These are phyloP conservation scores for Stephania cephalantha DNA, from an alignment of 164 flowering plant genomes.

Conservation along the genomic window DNA sequence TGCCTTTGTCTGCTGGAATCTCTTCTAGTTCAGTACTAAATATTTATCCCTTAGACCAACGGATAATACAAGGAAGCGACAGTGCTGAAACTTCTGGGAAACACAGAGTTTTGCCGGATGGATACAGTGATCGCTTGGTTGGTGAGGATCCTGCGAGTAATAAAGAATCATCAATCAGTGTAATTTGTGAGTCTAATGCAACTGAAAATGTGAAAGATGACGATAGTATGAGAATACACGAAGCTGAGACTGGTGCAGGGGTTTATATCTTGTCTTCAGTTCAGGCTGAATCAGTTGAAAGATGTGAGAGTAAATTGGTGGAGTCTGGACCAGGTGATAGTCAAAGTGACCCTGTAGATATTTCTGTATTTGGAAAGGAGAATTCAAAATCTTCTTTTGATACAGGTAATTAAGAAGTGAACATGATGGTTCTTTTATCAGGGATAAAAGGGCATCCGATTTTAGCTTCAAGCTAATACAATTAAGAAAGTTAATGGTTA, in stretches of 20 bases:
- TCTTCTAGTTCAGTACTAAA: slow-evolving; percentile 9
- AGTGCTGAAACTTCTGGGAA: slow-evolving; percentile 5
- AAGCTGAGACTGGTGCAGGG: slow-evolving; percentile 10
- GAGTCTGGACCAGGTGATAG: slow-evolving; percentile 12
- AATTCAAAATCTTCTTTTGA: slow-evolving; percentile 10
- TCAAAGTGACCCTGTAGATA: slow-evolving; percentile 10
- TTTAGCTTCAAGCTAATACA: slow-evolving; percentile 6
- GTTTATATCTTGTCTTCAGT: slow-evolving; percentile 11
- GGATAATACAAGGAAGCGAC: slow-evolving; percentile 3
- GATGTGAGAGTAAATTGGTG: slow-evolving; percentile 10
- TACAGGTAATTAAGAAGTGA: slow-evolving; percentile 15
- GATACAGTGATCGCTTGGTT: slow-evolving; percentile 9
- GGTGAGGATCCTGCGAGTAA: slow-evolving; percentile 12
- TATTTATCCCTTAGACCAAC: slow-evolving; percentile 7
- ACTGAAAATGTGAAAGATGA: slow-evolving; percentile 14
- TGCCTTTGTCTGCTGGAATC: slow-evolving; percentile 13
- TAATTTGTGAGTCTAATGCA: slow-evolving; percentile 13
- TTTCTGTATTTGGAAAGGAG: slow-evolving; percentile 16
- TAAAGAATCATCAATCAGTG: slow-evolving; percentile 24
- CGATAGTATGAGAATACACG: slow-evolving; percentile 10
- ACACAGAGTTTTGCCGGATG: slow-evolving; percentile 7
- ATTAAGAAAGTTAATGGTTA: neutral
- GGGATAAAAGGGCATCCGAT: slow-evolving; percentile 12
- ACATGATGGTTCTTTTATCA: slow-evolving; percentile 12
- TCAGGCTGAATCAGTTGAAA: slow-evolving; percentile 17